phyloP scores from a whole-genome alignment of 257 asterid genomes.

The Solanum paucissectum region DNA sequence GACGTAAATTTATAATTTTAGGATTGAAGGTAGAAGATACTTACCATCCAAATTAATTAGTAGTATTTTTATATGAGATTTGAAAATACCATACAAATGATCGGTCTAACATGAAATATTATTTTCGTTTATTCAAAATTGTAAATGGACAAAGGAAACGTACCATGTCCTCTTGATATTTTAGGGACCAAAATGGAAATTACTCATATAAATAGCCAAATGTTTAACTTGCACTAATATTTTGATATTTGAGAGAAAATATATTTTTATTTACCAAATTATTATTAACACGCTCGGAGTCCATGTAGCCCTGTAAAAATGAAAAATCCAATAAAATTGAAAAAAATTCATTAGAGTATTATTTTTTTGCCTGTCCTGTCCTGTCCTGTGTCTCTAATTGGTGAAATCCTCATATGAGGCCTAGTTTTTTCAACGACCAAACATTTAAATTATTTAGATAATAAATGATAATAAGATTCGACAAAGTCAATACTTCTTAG shows the following conservation, averaged over 20 bases:
- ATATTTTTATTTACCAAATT: neutral
- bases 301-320: neutral
- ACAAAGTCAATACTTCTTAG: neutral
- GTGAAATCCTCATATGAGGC: neutral
- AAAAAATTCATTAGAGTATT: neutral
- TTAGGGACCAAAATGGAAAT: neutral
- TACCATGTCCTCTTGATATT: neutral
- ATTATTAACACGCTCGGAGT: neutral
- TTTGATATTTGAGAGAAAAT: neutral
- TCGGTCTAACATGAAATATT: neutral
- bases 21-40: neutral
- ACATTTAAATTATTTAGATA: neutral
- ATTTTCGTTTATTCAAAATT: neutral
- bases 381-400: neutral
- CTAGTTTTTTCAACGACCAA: neutral
- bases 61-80: neutral
- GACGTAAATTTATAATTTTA: neutral
- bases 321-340: neutral
- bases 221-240: neutral
- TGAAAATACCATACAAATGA: neutral
- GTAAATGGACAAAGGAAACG: neutral
- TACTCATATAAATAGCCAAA: neutral
- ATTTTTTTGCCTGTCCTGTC: neutral
- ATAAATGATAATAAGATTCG: neutral
- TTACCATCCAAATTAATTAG: neutral